Evolutionary conservation across 2,329 filamentous ascomycete species (phyloP).

Genomic region (Sphaceloma murrayae): DNA sequence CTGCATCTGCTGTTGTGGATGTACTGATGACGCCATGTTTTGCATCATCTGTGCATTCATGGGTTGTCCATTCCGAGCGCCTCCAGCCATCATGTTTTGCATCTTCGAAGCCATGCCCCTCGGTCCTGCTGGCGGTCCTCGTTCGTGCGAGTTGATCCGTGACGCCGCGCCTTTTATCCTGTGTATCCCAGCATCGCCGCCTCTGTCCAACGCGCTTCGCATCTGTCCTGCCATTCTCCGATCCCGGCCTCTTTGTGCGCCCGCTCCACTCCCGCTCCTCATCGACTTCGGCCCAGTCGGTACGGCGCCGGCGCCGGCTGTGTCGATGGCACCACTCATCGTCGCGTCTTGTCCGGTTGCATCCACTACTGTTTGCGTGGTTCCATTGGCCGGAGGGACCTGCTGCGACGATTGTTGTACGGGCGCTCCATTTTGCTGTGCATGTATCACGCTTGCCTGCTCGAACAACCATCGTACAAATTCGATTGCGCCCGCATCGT

Average conservation of each 20-base stretch:
- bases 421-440: conserved; percentile 48
- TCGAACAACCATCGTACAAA: conserved; percentile 94
- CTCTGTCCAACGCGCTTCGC: conserved; percentile 66
- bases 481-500: conserved; percentile 70
- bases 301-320: conserved; percentile 33
- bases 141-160: conserved; percentile 68
- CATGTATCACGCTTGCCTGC: conserved; percentile 61
- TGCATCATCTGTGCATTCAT: conserved; percentile 37
- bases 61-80: conserved; percentile 18
- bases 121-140: conserved; percentile 63
- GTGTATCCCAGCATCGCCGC: conserved; percentile 63
- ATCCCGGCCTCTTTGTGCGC: conserved; percentile 48
- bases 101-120: conserved; percentile 41
- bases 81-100: conserved; percentile 28
- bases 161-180: conserved; percentile 60
- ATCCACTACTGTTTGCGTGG: conserved; percentile 27
- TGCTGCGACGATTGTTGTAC: conserved; percentile 19
- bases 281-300: conserved; percentile 93
- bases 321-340: conserved; percentile 53
- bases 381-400: conserved; percentile 12
- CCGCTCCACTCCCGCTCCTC: conserved; percentile 54
- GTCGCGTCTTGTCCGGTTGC: conserved; percentile 51
- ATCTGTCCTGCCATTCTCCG: conserved; percentile 74
- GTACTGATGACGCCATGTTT: conserved; percentile 40
- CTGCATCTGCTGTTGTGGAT: conserved; percentile 60